These are phyloP conservation scores for Scedosporium apiospermum DNA, from an alignment of 2,329 filamentous ascomycete genomes.

Conservation along the genomic window DNA sequence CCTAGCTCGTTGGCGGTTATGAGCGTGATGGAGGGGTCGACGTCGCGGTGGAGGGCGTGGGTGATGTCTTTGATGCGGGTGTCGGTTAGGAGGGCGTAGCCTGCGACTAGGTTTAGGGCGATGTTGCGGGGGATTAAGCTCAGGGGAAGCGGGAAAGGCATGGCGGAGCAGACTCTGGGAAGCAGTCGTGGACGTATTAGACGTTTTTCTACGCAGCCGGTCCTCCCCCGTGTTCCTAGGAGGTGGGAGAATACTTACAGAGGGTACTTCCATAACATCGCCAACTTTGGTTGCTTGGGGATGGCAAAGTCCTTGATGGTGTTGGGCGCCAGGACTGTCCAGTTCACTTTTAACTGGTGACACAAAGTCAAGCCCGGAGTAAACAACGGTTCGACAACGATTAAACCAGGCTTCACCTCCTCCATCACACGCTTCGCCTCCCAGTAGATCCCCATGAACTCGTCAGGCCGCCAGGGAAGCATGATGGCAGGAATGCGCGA, in stretches of 20 bases:
- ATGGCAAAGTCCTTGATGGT: conserved; percentile 29
- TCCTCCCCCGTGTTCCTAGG: too few species aligned
- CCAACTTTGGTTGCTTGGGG: conserved; percentile 25
- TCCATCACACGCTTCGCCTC: conserved; percentile 25
- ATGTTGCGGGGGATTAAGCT: conserved; percentile 31
- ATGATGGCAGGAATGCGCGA: not conserved
- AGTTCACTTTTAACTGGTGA: conserved; percentile 21
- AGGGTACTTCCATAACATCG: conserved; percentile 26
- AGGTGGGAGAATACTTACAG: conserved; percentile 18
- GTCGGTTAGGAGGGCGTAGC: conserved; percentile 12
- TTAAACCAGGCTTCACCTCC: conserved; percentile 25
- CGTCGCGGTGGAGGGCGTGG: not conserved
- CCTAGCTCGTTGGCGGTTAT: conserved; percentile 7
- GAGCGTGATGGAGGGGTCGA: conserved; percentile 4
- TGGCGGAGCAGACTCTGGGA: conserved; percentile 31
- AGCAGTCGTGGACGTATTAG: not conserved
- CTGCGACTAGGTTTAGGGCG: conserved; percentile 21
- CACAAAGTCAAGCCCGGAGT: conserved; percentile 32
- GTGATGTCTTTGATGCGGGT: conserved; percentile 10
- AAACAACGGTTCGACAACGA: conserved; percentile 34
- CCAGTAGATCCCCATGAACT: conserved; percentile 30
- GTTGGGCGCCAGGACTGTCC: conserved; percentile 33
- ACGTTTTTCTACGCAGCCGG: too few species aligned
- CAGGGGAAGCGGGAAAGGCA: conserved; percentile 35
- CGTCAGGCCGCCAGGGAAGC: conserved; percentile 9